Base-by-base conservation (phyloP, 257 asterid genomes). In the Paulownia fortunei region DNA sequence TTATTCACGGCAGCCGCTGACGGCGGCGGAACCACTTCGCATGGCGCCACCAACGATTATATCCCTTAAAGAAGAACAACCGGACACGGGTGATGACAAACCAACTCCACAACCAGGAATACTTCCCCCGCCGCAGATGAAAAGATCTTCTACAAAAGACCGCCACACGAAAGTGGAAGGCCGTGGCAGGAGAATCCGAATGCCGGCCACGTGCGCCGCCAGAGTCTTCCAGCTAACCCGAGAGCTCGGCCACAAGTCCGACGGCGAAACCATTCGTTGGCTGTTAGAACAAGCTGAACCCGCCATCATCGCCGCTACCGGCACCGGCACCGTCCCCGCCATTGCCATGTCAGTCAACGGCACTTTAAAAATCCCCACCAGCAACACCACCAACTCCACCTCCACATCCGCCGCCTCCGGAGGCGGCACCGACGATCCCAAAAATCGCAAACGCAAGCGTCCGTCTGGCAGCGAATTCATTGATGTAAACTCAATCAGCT, bases 241-340 rank as follows among this genome's bases (percentile, higher is more conserved):
- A 49, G 94, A 92, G 83, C 93, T 92, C 36, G 94, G 96, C 78
- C 95, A 90, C 86, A 89, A 89, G 81, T 87, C 94, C 73, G 97
- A 89, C 73, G 96, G 97, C 44, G 94, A 92, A 74, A 92, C 97
- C 81, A 88, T 92, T 47, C 90, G 91, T 4, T 92, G 96, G 97
- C 86, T 92, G 34, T 54, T 92, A 44, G 88, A 92, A 42, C 90
- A 79, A 23, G 91, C 97, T 15, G 92, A 90, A 79, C 96, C 96
- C 0, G 81, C 96, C 39, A 90, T 85, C 84, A 81, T 87, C 60
- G 87, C 90, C 72, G 97, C 94, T 46, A 89, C 94, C 12, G 92
- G 97, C 0, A 89, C 94, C 1, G 94, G 94, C 2, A 91, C 94
- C 4, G 79, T 88, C 75, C 97, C 97, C 61, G 90, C 97, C 39